Conservation (phyloP, 1,284 basidiomycete species). For the Papiliotrema laurentii region DNA sequence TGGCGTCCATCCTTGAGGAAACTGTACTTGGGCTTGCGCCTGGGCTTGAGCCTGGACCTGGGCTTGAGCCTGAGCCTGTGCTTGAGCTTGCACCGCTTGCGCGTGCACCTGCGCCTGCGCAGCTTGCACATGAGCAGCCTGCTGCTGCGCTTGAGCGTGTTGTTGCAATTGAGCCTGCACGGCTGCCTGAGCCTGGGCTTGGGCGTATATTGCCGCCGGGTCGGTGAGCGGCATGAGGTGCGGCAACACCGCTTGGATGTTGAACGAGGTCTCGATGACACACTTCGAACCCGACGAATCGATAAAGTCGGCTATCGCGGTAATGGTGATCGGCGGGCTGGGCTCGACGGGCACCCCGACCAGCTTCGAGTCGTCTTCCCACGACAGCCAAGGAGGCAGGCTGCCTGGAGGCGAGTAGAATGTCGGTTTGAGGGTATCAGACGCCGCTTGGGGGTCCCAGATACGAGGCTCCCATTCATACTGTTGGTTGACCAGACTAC, state of each 20-base stretch:
- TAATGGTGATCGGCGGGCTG: constrained; percentile 23
- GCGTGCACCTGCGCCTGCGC: background rate
- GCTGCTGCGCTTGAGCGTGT: constrained; percentile 2
- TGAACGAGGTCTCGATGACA: constrained; percentile 28
- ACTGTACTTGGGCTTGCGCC: background rate
- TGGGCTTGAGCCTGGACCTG: background rate
- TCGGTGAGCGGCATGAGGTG: constrained; percentile 5
- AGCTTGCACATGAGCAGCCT: constrained; percentile 1
- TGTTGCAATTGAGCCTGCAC: constrained; percentile 1
- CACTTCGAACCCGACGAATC: constrained; percentile 28
- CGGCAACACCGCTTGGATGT: constrained; percentile 24
- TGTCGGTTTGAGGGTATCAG: constrained; percentile 67
- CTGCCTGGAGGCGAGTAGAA: constrained; percentile 67
- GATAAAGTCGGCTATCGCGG: constrained; percentile 32
- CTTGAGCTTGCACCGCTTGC: background rate
- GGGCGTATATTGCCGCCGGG: constrained; percentile 6
- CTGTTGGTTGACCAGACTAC: constrained; percentile 58
- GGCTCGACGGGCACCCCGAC: constrained; percentile 31
- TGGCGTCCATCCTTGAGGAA: background rate
- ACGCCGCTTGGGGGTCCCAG: constrained; percentile 92
- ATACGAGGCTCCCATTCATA: constrained; percentile 93
- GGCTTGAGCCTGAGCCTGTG: background rate
- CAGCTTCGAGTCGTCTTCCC: constrained; percentile 64
- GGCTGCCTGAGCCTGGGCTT: constrained; percentile 5
- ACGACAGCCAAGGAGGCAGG: constrained; percentile 79